Conservation (phyloP, 257 asterid species). For the Parsonsia alboflavescens region DNA sequence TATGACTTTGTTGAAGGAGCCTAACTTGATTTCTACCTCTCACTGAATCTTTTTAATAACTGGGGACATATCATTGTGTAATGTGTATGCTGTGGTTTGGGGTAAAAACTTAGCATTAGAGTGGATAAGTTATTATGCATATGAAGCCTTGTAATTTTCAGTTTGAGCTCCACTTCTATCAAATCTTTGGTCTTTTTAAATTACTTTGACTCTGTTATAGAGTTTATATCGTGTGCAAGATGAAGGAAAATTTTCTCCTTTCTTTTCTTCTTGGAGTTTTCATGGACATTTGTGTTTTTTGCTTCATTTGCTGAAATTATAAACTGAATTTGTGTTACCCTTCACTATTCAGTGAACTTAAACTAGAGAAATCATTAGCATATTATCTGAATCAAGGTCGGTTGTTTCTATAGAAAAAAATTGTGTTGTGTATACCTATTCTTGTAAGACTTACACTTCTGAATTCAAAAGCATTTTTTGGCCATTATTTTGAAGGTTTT, state of each 20-base stretch:
- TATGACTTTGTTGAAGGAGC: background rate
- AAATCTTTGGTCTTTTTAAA: too few relatives aligned
- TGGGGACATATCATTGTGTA: background rate
- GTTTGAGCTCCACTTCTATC: too few relatives aligned
- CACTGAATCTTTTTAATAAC: background rate
- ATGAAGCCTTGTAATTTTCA: too few relatives aligned
- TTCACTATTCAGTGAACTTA: background rate
- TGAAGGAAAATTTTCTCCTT: too few relatives aligned
- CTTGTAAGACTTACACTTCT: background rate
- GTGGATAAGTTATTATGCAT: too few relatives aligned
- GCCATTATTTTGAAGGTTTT: background rate
- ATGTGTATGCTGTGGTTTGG: background rate
- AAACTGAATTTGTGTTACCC: too few relatives aligned
- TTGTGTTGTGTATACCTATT: background rate
- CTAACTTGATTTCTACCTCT: background rate
- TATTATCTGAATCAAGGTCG: background rate
- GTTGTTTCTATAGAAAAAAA: too few relatives aligned
- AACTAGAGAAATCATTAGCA: background rate
- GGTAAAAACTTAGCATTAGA: background rate
- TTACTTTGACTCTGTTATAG: too few relatives aligned
- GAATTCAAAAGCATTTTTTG: background rate
- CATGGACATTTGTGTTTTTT: background rate
- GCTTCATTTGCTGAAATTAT: background rate
- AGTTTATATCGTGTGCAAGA: too few relatives aligned
- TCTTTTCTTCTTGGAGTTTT: too few relatives aligned